Conservation (phyloP, 179 eudicot species). For the Nepenthes alata region DNA sequence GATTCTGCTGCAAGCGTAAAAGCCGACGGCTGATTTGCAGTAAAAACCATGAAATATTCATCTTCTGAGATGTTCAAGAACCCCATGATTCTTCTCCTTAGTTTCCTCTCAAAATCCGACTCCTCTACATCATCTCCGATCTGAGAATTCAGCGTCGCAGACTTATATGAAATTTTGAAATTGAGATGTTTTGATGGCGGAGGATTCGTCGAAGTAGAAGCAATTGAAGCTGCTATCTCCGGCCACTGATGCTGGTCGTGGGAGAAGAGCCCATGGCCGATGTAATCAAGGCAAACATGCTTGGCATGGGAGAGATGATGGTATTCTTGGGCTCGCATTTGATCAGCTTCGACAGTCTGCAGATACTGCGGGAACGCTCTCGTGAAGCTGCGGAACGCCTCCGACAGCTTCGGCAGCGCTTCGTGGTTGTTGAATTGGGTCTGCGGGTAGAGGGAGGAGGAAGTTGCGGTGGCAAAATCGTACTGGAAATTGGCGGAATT, state of each 20-base stretch:
- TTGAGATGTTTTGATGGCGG: constrained; percentile 7
- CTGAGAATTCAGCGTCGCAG: constrained; percentile 11
- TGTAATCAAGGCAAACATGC: constrained; percentile 49
- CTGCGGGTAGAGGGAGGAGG: constrained; percentile 46
- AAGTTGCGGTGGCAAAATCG: constrained; percentile 36
- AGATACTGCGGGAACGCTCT: constrained; percentile 35
- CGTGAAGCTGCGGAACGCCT: constrained; percentile 25
- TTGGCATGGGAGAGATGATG: constrained; percentile 25
- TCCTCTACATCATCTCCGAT: constrained; percentile 14
- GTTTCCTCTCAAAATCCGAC: constrained; percentile 21
- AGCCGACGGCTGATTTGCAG: constrained; percentile 52
- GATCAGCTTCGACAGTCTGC: constrained; percentile 39
- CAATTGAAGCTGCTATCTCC: constrained; percentile 10
- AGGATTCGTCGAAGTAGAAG: constrained; percentile 20
- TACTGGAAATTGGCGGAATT: constrained; percentile 21
- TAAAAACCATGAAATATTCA: constrained; percentile 46
- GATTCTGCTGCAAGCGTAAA: constrained; percentile 37
- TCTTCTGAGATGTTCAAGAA: constrained; percentile 50
- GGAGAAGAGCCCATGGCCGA: constrained; percentile 57
- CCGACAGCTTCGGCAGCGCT: constrained; percentile 37
- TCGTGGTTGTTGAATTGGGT: constrained; percentile 50
- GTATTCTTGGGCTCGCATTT: constrained; percentile 33
- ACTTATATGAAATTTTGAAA: constrained; percentile 24
- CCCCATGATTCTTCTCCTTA: constrained; percentile 32
- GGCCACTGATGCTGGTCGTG: constrained; percentile 21